Evolutionary conservation across 2,329 filamentous ascomycete genomes (phyloP).

Genomic region (Cladophialophora psammophila): DNA sequence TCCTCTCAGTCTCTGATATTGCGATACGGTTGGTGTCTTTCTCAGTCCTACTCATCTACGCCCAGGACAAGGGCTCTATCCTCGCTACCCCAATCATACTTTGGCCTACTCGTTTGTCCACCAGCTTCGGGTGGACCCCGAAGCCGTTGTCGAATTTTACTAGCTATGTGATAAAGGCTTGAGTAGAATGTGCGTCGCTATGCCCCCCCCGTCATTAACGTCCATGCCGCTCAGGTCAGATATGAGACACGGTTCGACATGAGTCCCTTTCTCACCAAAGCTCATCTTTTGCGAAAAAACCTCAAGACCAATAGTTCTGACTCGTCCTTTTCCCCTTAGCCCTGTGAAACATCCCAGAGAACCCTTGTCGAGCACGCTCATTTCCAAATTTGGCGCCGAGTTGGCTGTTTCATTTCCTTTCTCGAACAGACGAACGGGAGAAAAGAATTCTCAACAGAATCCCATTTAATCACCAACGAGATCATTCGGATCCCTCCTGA

Average conservation of each 20-base stretch:
- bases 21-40: slow-evolving; percentile 23
- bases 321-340: slow-evolving; percentile 29
- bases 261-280: slow-evolving; percentile 27
- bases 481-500: slow-evolving; percentile 32
- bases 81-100: slow-evolving; percentile 26
- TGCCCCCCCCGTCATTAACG: slow-evolving; percentile 31
- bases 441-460: slow-evolving; percentile 16
- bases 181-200: slow-evolving; percentile 34
- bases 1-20: slow-evolving; percentile 14
- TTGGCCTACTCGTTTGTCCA: slow-evolving; percentile 28
- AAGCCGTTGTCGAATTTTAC: slow-evolving; percentile 33
- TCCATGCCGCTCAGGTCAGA: slow-evolving; percentile 30
- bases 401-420: slow-evolving; percentile 35
- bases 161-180: slow-evolving; percentile 32
- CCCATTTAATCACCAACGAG: slow-evolving; percentile 24
- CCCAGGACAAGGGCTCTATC: slow-evolving; percentile 21
- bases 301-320: slow-evolving; percentile 28
- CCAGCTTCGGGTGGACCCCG: slow-evolving; percentile 28
- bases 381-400: slow-evolving; percentile 38
- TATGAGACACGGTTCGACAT: slow-evolving; percentile 32
- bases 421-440: slow-evolving; percentile 24
- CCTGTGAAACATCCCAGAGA: slow-evolving; percentile 28
- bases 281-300: slow-evolving; percentile 14
- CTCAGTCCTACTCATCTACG: slow-evolving; percentile 26
- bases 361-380: slow-evolving; percentile 32